Conservation (phyloP, 768 basidiomycete species). For the Russula vinacea region DNA sequence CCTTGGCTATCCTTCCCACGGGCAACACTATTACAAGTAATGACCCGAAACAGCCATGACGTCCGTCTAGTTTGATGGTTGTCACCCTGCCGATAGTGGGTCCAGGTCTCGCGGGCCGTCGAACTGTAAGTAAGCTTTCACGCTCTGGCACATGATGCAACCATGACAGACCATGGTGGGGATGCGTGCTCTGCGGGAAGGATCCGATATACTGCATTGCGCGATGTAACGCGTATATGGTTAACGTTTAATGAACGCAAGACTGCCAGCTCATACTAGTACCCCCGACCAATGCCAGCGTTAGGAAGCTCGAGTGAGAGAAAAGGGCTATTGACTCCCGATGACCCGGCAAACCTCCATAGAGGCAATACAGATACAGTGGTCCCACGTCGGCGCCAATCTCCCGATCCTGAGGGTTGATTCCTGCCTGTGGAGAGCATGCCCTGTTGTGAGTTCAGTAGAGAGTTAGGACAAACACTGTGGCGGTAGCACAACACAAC, state of each 20-base stretch:
- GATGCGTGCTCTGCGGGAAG: not conserved
- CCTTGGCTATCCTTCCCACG: not conserved
- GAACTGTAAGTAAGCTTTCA: not conserved
- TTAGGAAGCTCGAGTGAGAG: not conserved
- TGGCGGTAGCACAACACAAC: not conserved
- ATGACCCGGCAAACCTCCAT: not conserved
- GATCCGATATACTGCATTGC: not conserved
- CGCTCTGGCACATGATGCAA: not conserved
- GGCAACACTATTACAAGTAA: not conserved
- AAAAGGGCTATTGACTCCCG: slow-evolving; percentile 3
- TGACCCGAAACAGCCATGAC: not conserved
- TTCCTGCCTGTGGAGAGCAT: not conserved
- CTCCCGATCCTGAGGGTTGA: not conserved
- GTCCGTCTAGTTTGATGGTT: not conserved
- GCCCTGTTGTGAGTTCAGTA: not conserved
- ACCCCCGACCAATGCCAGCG: not conserved
- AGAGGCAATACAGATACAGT: not conserved
- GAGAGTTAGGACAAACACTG: not conserved
- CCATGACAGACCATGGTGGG: not conserved
- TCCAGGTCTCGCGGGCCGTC: not conserved
- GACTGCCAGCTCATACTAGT: too few relatives aligned
- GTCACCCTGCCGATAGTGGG: not conserved
- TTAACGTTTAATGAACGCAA: not conserved
- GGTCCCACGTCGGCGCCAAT: not conserved
- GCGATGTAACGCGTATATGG: not conserved